Evolutionary conservation across 2,329 filamentous ascomycete species (phyloP), one percentile per base, ranked within the genome.

Genomic region (Calonectria henricotiae): DNA sequence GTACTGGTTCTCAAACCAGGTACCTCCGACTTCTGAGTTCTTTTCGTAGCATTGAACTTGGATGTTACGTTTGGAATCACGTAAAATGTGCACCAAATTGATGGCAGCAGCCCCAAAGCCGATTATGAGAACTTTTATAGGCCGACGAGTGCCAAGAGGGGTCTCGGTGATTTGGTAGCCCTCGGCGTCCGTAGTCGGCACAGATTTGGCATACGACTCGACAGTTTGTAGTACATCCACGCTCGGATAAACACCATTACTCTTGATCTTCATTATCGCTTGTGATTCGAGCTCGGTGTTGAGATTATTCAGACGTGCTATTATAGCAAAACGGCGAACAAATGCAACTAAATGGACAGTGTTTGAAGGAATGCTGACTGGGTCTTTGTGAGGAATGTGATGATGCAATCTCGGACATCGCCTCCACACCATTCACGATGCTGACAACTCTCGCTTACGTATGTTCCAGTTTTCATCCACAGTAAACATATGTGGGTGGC

Each of bases 1-100:
- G 20, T 66, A 66, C 15, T 27, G 25, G 17, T 66, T 66, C 20
- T 66, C 64, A 8, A 46, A 47, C 64, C 64, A 66, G 4, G 64
- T 61, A 2, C 64, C 64, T 1, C 51, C 64, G 12, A 66, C n/a
- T 9, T 61, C 64, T 2, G 25, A 13, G 17, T 66, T 66, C 51
- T 66, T 66, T 17, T 66, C 64, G 41, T 66, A 66, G 49, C 35
- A 30, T 12, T 51, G 30, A 1, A 65, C 46, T 23, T 55, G 20
- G 7, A 65, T 55, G 37, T 55, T 35, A 3, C 51, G 32, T 7
- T 58, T 13, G 12, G 35, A 13, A 58, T 58, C 51, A 25, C 23
- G 51, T n/a, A 58, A 23, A 17, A 58, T 58, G 12, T 58, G 51
- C 20, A 58, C 51, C 3, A 58, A 5, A 13, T 58, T 58, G 8